These are phyloP conservation scores for Pugionium cornutum DNA, from an alignment of 345 rosid genomes.

Conservation along the genomic window DNA sequence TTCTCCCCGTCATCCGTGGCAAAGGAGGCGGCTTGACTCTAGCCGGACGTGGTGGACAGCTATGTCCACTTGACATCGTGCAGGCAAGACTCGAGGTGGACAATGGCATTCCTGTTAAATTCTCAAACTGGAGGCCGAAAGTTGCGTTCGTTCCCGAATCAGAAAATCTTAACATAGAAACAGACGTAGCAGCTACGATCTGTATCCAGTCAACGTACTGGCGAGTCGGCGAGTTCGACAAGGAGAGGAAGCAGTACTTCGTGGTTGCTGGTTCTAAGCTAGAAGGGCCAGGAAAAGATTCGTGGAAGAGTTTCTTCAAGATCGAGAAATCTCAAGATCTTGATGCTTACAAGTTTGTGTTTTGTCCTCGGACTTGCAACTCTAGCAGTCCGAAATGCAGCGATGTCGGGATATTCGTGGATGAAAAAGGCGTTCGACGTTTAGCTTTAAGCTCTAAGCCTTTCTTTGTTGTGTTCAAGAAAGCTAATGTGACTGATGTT, in stretches of 20 bases:
- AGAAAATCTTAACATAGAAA: slow-evolving; percentile 40
- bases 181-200: slow-evolving; percentile 33
- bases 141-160: slow-evolving; percentile 27
- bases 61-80: slow-evolving; percentile 29
- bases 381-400: slow-evolving; percentile 43
- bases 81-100: slow-evolving; percentile 34
- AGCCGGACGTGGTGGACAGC: slow-evolving; percentile 30
- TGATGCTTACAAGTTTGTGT: slow-evolving; percentile 55
- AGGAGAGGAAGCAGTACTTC: slow-evolving; percentile 41
- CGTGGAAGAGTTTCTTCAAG: slow-evolving; percentile 57
- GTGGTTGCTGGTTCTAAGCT: slow-evolving; percentile 48
- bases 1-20: slow-evolving; percentile 39
- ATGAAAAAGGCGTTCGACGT: slow-evolving; percentile 45
- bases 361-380: slow-evolving; percentile 51
- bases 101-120: slow-evolving; percentile 36
- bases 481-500: slow-evolving; percentile 40
- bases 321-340: slow-evolving; percentile 44
- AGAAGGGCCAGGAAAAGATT: slow-evolving; percentile 44
- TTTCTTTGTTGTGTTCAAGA: slow-evolving; percentile 55
- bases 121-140: slow-evolving; percentile 29
- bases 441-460: slow-evolving; percentile 55
- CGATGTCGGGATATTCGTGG: slow-evolving; percentile 53
- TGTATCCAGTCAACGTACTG: slow-evolving; percentile 53
- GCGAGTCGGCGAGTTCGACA: slow-evolving; percentile 48
- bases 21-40: slow-evolving; percentile 37